Evolutionary conservation across 192 early-diverging fungal species (phyloP).

Genomic region (Obelidium mucronatum): DNA sequence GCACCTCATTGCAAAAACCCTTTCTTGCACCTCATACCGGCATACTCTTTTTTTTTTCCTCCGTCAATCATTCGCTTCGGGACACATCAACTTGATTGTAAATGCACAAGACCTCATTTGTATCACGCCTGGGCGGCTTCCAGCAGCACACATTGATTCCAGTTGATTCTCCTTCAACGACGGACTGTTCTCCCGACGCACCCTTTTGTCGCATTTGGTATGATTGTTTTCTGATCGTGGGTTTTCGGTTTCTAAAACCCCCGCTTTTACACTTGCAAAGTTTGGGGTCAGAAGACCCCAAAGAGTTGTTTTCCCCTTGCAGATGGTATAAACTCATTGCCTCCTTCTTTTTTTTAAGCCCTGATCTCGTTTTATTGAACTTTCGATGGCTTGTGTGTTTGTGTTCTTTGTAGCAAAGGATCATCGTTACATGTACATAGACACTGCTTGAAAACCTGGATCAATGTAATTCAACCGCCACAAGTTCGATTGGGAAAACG

Average conservation of each 20-base stretch:
- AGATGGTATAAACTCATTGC: not conserved
- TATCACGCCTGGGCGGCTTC: not conserved
- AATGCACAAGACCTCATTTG: not conserved
- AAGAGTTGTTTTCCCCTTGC: not conserved
- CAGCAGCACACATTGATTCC: not conserved
- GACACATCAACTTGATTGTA: too few relatives aligned
- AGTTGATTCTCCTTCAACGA: not conserved
- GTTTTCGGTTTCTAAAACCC: not conserved
- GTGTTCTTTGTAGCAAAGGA: slow-evolving; percentile 12
- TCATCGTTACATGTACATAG: slow-evolving; percentile 14
- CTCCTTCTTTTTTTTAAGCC: not conserved
- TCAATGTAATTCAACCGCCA: not conserved
- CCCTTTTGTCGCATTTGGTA: slow-evolving; percentile 11
- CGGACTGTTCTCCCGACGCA: not conserved
- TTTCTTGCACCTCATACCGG: too few relatives aligned
- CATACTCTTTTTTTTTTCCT: too few relatives aligned
- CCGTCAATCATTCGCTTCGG: too few relatives aligned
- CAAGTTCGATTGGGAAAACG: not conserved
- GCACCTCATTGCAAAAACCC: too few relatives aligned
- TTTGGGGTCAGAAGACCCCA: not conserved
- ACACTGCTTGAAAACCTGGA: not conserved
- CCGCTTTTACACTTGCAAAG: not conserved
- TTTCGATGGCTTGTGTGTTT: too few relatives aligned
- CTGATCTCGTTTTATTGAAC: too few relatives aligned
- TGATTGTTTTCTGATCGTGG: not conserved